Conservation (phyloP, 1,139 yeast genomes). For the Yamadazyma pseudoaaseri region DNA sequence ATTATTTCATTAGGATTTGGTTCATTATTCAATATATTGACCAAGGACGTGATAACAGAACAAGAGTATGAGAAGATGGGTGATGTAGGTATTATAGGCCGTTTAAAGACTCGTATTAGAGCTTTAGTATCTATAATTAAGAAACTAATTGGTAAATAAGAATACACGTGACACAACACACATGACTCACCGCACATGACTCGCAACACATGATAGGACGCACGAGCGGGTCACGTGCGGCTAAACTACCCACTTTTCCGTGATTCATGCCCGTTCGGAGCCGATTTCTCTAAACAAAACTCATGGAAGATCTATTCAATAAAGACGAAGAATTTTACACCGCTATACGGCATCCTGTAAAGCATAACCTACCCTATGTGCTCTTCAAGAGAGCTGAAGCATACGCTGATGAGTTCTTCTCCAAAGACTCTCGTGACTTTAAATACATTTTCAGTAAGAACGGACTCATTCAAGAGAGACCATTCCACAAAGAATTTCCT, state of each 20-base stretch:
- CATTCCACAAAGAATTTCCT: slow-evolving; percentile 35
- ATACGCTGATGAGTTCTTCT: slow-evolving; percentile 11
- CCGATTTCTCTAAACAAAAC: no score
- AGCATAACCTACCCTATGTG: not conserved
- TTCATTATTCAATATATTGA: slow-evolving; percentile 72
- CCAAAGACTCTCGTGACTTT: slow-evolving; percentile 24
- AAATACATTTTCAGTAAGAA: slow-evolving; percentile 16
- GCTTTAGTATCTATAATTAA: not conserved
- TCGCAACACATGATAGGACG: no score
- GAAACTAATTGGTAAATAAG: not conserved
- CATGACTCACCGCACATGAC: no score
- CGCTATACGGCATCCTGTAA: slow-evolving; percentile 9
- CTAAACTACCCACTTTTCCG: not conserved
- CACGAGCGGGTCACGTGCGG: not conserved
- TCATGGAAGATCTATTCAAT: slow-evolving; percentile 15
- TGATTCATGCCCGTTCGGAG: slow-evolving; percentile 3
- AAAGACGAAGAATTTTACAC: slow-evolving; percentile 16
- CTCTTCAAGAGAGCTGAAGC: slow-evolving; percentile 4
- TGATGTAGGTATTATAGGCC: not conserved
- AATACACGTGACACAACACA: no score
- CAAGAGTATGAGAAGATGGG: slow-evolving; percentile 60
- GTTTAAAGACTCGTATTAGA: not conserved
- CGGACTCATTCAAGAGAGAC: slow-evolving; percentile 22
- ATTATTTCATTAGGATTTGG: slow-evolving; percentile 93
- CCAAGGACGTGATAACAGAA: slow-evolving; percentile 74